These are phyloP conservation scores for Solanum sparsipilum DNA, from an alignment of 257 asterid species.

Conservation along the genomic window DNA sequence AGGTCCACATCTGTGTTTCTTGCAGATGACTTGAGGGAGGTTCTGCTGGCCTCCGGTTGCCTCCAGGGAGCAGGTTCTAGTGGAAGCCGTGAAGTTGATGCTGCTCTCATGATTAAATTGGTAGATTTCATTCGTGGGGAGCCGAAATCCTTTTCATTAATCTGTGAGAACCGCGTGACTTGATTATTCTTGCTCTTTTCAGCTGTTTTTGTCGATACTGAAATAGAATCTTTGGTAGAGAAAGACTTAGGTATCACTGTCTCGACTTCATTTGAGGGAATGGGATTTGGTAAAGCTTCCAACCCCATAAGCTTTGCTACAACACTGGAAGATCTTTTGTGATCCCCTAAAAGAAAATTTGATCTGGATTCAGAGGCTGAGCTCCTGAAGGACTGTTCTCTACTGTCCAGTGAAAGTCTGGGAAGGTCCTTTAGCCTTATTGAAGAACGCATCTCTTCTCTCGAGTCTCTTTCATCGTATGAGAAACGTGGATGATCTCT, in stretches of 20 bases:
- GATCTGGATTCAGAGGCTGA: constrained; percentile 42
- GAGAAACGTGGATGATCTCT: constrained; percentile 62
- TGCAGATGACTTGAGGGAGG: constrained; percentile 28
- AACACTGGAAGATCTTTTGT: constrained; percentile 47
- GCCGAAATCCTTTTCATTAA: constrained; percentile 25
- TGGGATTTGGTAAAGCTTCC: constrained; percentile 49
- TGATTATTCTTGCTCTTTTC: constrained; percentile 27
- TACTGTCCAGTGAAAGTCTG: constrained; percentile 85
- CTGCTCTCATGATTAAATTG: constrained; percentile 20
- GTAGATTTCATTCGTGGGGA: constrained; percentile 21
- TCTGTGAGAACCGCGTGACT: constrained; percentile 18
- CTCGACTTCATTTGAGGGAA: constrained; percentile 21
- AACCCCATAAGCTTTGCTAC: constrained; percentile 94
- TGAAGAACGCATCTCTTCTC: constrained; percentile 30
- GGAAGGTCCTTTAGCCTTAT: constrained; percentile 62
- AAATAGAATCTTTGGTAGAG: constrained; percentile 18
- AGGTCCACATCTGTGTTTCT: constrained; percentile 19
- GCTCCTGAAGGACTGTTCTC: constrained; percentile 43
- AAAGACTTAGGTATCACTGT: constrained; percentile 15
- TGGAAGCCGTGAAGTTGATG: constrained; percentile 47
- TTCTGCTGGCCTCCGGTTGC: constrained; percentile 35
- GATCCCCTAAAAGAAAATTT: constrained; percentile 32
- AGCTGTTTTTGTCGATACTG: constrained; percentile 14
- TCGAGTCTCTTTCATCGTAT: constrained; percentile 72
- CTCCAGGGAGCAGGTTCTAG: constrained; percentile 84